Percentiles rank a stretch among this genome's conserved stretches.
phyloP scores from a whole-genome alignment of 2,329 filamentous ascomycete species.

The Ascochyta lentis region DNA sequence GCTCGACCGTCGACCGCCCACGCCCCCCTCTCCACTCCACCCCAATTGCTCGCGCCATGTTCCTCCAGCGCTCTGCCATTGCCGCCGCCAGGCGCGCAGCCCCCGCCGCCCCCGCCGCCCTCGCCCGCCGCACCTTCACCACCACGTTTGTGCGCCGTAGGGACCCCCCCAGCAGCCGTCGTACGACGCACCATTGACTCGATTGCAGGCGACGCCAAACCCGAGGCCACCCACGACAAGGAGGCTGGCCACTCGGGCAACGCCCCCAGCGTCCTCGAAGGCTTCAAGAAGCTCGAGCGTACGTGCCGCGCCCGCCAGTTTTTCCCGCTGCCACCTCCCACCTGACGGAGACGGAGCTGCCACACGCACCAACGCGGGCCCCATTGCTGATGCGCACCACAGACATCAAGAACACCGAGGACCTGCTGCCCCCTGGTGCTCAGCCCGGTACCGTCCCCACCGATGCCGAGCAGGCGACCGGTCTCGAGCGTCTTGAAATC shows the following conservation, averaged over 20 bases:
- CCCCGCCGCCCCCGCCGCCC: slow-evolving; percentile 50
- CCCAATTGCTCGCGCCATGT: slow-evolving; percentile 51
- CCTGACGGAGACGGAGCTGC: slow-evolving; percentile 2
- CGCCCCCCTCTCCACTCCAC: slow-evolving; percentile 40
- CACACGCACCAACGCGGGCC: slow-evolving; percentile 1
- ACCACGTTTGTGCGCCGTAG: slow-evolving; percentile 56
- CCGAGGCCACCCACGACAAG: slow-evolving; percentile 48
- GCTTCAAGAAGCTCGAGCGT: slow-evolving; percentile 57
- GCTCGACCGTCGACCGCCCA: slow-evolving; percentile 37
- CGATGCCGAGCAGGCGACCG: slow-evolving; percentile 94
- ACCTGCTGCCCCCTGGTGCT: slow-evolving; percentile 86
- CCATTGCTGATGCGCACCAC: slow-evolving; percentile 43
- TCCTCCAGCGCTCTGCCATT: slow-evolving; percentile 59
- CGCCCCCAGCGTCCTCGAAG: slow-evolving; percentile 35
- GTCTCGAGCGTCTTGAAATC: slow-evolving; percentile 98
- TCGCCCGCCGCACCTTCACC: slow-evolving; percentile 55
- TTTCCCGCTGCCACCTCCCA: slow-evolving; percentile 22
- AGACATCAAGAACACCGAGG: slow-evolving; percentile 85
- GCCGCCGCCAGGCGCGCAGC: slow-evolving; percentile 55
- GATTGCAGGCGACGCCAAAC: slow-evolving; percentile 39
- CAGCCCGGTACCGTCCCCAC: slow-evolving; percentile 83
- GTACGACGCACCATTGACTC: slow-evolving; percentile 42
- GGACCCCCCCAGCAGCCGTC: slow-evolving; percentile 41
- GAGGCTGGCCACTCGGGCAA: slow-evolving; percentile 38
- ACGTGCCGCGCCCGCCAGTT: slow-evolving; percentile 30